Conservation (phyloP, 768 basidiomycete species). For the Royoungia palumana region DNA sequence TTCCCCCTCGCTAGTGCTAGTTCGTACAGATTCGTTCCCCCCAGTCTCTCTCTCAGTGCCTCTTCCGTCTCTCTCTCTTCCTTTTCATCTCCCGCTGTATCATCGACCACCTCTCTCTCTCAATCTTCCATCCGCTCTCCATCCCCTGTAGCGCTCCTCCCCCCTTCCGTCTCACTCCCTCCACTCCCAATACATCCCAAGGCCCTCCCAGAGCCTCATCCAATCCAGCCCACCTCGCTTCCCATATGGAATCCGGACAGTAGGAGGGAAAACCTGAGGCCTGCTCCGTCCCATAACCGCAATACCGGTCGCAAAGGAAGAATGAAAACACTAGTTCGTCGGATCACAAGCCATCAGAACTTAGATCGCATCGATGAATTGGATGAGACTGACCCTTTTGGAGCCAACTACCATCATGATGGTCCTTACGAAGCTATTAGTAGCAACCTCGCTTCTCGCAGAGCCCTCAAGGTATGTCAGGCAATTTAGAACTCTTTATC, state of each 20-base stretch:
- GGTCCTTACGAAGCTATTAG: slow-evolving; percentile 72
- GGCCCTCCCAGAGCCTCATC: not conserved
- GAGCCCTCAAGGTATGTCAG: slow-evolving; percentile 21
- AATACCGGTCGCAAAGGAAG: slow-evolving; percentile 9
- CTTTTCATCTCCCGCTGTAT: slow-evolving; percentile 9
- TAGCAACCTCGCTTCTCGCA: not conserved
- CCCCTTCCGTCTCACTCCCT: not conserved
- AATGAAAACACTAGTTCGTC: slow-evolving; percentile 29
- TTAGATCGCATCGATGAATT: slow-evolving; percentile 77
- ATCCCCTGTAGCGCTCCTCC: not conserved
- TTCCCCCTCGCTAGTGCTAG: slow-evolving; percentile 21
- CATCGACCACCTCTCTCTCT: slow-evolving; percentile 7
- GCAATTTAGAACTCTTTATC: not conserved
- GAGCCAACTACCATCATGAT: slow-evolving; percentile 58
- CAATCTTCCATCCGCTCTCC: not conserved
- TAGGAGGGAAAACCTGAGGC: not conserved
- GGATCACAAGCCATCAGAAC: slow-evolving; percentile 23
- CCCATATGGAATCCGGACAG: not conserved
- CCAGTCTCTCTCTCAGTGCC: not conserved
- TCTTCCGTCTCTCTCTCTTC: not conserved
- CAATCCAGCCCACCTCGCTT: not conserved
- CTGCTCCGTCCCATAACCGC: too few species aligned
- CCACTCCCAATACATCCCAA: too few species aligned
- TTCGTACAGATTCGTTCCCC: slow-evolving; percentile 16
- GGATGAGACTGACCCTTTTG: slow-evolving; percentile 72